Evolutionary conservation across 2,329 filamentous ascomycete species (phyloP).

Genomic region (Colletotrichum sp.): DNA sequence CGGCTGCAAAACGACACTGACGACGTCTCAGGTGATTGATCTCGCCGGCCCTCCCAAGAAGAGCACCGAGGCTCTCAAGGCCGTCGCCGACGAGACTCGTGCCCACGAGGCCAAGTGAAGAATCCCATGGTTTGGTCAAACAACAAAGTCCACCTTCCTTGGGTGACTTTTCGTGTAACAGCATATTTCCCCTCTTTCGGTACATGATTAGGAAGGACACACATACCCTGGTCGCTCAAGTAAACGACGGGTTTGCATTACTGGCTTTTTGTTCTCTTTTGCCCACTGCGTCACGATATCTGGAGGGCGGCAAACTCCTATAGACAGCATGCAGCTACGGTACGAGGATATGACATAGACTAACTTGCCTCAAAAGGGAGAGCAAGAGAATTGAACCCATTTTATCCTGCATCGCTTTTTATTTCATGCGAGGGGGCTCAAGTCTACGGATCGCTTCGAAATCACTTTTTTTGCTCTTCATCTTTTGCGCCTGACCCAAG

Average conservation of each 20-base stretch:
- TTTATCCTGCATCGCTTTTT: background rate
- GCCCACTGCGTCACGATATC: background rate
- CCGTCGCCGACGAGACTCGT: background rate
- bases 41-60: constrained; percentile 24
- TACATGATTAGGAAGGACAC: background rate
- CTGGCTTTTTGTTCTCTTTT: background rate
- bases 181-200: background rate
- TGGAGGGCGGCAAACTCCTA: background rate
- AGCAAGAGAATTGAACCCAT: background rate
- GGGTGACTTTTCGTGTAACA: background rate
- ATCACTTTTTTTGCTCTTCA: constrained; percentile 3
- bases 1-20: background rate
- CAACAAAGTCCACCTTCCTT: background rate
- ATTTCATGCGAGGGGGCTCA: background rate
- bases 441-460: constrained; percentile 5
- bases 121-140: background rate
- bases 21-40: constrained; percentile 25
- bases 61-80: background rate
- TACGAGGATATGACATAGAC: constrained; percentile 6
- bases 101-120: background rate
- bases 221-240: background rate
- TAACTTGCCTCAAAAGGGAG: background rate
- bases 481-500: background rate
- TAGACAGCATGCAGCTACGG: background rate
- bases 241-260: background rate